Evolutionary conservation across 768 basidiomycete species (phyloP).

Genomic region (Lactarius psammicola): DNA sequence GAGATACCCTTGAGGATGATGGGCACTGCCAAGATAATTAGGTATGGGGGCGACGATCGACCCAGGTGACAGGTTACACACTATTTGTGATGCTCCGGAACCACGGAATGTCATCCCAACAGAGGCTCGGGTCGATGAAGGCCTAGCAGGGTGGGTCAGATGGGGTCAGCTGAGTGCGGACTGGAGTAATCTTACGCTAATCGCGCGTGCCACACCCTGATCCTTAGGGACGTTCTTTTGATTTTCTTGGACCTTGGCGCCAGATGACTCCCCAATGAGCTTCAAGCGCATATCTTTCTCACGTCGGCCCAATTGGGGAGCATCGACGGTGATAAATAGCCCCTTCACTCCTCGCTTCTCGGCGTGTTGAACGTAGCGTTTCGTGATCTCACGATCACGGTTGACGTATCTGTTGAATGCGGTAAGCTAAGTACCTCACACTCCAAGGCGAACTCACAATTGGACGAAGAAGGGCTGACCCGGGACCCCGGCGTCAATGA

Average conservation of each 20-base stretch:
- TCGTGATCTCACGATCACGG: constrained; percentile 81
- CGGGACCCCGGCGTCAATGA: constrained; percentile 77
- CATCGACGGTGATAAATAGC: constrained; percentile 96
- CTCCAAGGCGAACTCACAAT: constrained; percentile 46
- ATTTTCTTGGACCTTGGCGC: constrained; percentile 3
- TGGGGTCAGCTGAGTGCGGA: not conserved
- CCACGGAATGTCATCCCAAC: constrained; percentile 80
- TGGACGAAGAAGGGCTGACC: constrained; percentile 86
- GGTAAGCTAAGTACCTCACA: constrained; percentile 13
- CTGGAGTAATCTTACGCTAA: constrained; percentile 5
- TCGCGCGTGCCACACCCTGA: constrained; percentile 15
- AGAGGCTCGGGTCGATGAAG: constrained; percentile 90
- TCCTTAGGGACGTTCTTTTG: constrained; percentile 9
- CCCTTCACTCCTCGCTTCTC: constrained; percentile 88
- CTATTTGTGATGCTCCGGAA: constrained; percentile 59
- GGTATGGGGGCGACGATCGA: not conserved
- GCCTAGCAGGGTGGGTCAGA: constrained; percentile 39
- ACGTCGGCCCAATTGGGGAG: constrained; percentile 90
- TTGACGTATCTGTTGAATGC: constrained; percentile 71
- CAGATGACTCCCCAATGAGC: constrained; percentile 62
- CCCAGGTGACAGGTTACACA: constrained; percentile 25
- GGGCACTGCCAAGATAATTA: constrained; percentile 43
- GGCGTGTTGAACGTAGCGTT: constrained; percentile 85
- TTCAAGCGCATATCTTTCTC: constrained; percentile 98
- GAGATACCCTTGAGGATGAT: constrained; percentile 65